Base-by-base conservation (phyloP, 345 rosid genomes). In the Bretschneidera sinensis region DNA sequence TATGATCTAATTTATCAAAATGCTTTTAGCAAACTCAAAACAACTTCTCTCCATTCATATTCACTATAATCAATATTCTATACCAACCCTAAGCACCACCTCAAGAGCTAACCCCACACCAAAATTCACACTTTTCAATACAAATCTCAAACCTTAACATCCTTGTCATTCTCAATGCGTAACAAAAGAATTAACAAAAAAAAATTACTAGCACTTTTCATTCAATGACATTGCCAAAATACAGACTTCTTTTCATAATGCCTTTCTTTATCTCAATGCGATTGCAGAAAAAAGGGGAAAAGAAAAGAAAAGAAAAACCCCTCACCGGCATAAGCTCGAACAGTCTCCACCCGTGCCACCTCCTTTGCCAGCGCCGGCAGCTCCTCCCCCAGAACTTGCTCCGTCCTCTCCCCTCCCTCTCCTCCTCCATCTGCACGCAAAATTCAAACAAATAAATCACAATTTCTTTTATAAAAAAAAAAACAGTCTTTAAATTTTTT, bases 261-360 rank as follows among this genome's bases (percentile, higher is more conserved):
- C n/a, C n/a, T 8, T 2, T 28, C 8, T 2, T 28, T 39, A 39
- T 39, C 10, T 39, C 45, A 28, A 28, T n/a, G n/a, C n/a, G n/a
- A n/a, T n/a, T n/a, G n/a, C n/a, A n/a, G n/a, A n/a, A n/a, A n/a
- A n/a, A 39, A 39, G 45, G 1, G 45, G 16, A 4, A 39, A 39
- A 39, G 10, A 39, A 39, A 39, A 48, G 17, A 48, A n/a, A 43
- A 34, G 1, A 15, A 66, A 59, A 50, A 49, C 25, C 56, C 47
- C 83, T 72, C 24, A 89, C 98, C 94, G 6, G 96, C 92, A 75
- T 92, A 92, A 18, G 78, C 85, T 43, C 94, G 76, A 50, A 87
- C 92, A 1, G 81, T 81, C 71, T 92, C 97, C 71, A 92, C 88
- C 69, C 88, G 77, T 13, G 96, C 86, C 58, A 92, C 98, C 74